Evolutionary conservation across 331 rosid species (phyloP).

Genomic region (Erythrophleum ivorense): DNA sequence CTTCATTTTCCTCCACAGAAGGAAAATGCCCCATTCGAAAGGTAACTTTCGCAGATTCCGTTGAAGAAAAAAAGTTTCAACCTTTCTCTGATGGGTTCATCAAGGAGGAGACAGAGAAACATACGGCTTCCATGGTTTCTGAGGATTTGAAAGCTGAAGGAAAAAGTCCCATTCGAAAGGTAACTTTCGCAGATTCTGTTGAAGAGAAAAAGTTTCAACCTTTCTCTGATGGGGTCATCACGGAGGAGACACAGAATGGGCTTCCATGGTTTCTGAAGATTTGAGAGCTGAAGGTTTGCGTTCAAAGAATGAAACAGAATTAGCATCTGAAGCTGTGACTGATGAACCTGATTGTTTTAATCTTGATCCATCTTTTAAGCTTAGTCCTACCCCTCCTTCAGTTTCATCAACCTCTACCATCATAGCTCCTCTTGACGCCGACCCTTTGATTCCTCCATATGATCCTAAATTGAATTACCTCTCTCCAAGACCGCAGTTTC

Average conservation of each 20-base stretch:
- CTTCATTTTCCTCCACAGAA: slow-evolving; percentile 47
- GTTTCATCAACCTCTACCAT: slow-evolving; percentile 38
- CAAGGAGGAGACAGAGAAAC: slow-evolving; percentile 32
- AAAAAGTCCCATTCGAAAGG: neutral
- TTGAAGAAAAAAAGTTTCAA: slow-evolving; percentile 38
- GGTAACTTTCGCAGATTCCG: slow-evolving; percentile 52
- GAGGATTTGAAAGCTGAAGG: neutral
- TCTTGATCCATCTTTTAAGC: slow-evolving; percentile 71
- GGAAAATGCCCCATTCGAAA: slow-evolving; percentile 52
- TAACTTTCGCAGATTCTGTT: slow-evolving; percentile 53
- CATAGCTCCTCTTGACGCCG: slow-evolving; percentile 64
- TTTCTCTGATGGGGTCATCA: neutral
- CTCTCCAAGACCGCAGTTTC: slow-evolving; percentile 89
- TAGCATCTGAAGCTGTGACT: slow-evolving; percentile 28
- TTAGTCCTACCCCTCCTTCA: slow-evolving; percentile 64
- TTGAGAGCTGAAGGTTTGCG: slow-evolving; percentile 35
- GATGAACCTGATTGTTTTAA: slow-evolving; percentile 61
- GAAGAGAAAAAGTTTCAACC: slow-evolving; percentile 39
- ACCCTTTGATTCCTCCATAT: slow-evolving; percentile 70
- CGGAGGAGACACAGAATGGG: slow-evolving; percentile 26
- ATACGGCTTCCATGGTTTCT: slow-evolving; percentile 11
- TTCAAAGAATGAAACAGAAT: slow-evolving; percentile 38
- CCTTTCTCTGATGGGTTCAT: slow-evolving; percentile 3
- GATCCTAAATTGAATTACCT: slow-evolving; percentile 83
- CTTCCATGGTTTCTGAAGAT: slow-evolving; percentile 40